phyloP scores from a whole-genome alignment of 192 early-diverging fungal species.

The Coemansia guatemalensis region DNA sequence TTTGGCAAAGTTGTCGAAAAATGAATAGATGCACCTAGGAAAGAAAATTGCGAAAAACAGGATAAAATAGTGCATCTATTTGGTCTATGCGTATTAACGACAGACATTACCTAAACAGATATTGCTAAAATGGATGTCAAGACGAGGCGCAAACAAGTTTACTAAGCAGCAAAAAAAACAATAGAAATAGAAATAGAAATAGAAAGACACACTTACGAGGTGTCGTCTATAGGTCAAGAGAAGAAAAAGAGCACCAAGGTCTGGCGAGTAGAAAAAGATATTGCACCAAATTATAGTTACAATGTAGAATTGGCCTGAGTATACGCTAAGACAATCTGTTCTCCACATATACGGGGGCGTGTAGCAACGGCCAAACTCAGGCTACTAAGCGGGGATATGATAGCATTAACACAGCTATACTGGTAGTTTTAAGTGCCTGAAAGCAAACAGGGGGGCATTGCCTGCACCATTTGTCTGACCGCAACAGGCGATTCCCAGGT shows the following conservation, averaged over 20 bases:
- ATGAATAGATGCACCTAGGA: neutral
- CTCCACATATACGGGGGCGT: neutral
- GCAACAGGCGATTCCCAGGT: neutral
- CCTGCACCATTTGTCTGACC: neutral
- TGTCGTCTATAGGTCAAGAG: neutral
- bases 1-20: neutral
- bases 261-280: neutral
- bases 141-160: neutral
- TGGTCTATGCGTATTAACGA: neutral
- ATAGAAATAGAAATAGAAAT: neutral
- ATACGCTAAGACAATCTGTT: neutral
- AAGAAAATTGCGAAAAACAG: neutral
- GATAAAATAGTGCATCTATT: neutral
- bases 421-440: neutral
- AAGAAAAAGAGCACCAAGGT: neutral
- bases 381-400: neutral
- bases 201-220: slow-evolving; percentile 3
- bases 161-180: slow-evolving; percentile 1
- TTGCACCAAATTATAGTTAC: neutral
- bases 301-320: neutral
- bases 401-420: neutral
- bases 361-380: neutral
- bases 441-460: neutral
- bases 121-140: neutral
- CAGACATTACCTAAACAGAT: neutral